phyloP scores from a whole-genome alignment of 441 rosid genomes.

The Theobroma grandiflorum region DNA sequence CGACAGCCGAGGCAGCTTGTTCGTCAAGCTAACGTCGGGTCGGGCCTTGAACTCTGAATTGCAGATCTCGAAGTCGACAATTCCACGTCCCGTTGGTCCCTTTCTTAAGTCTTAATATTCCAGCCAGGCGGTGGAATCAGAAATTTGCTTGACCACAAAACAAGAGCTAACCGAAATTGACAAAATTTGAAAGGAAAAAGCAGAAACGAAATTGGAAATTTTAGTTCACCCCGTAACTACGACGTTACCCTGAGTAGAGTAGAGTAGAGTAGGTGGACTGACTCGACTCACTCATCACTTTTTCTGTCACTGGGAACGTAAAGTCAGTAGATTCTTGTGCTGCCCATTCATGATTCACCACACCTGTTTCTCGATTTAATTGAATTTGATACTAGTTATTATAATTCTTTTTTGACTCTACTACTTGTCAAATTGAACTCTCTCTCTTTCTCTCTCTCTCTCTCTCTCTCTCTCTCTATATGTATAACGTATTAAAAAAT shows the following conservation, averaged over 20 bases:
- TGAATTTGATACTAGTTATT: no score
- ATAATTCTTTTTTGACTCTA: no score
- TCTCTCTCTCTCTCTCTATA: no score
- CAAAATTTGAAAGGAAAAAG: not conserved
- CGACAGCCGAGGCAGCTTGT: slow-evolving; percentile 24
- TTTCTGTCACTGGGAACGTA: no score
- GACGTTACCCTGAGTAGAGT: not conserved
- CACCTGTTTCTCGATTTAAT: no score
- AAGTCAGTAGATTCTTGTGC: no score
- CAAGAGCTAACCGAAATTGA: not conserved
- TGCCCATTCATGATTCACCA: no score
- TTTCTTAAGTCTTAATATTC: not conserved
- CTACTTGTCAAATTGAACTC: no score
- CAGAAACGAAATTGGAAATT: not conserved
- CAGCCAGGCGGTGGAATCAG: not conserved
- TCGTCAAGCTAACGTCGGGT: slow-evolving; percentile 26
- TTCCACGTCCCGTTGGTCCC: not conserved
- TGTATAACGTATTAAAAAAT: no score
- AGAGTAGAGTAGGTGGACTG: not conserved
- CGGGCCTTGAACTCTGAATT: not conserved
- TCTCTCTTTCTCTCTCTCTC: no score
- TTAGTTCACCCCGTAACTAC: no score
- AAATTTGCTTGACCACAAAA: not conserved
- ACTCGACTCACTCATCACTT: no score
- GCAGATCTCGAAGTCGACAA: not conserved